Evolutionary conservation across 768 basidiomycete genomes (phyloP).

Genomic region (Paxillus ammoniavirescens): DNA sequence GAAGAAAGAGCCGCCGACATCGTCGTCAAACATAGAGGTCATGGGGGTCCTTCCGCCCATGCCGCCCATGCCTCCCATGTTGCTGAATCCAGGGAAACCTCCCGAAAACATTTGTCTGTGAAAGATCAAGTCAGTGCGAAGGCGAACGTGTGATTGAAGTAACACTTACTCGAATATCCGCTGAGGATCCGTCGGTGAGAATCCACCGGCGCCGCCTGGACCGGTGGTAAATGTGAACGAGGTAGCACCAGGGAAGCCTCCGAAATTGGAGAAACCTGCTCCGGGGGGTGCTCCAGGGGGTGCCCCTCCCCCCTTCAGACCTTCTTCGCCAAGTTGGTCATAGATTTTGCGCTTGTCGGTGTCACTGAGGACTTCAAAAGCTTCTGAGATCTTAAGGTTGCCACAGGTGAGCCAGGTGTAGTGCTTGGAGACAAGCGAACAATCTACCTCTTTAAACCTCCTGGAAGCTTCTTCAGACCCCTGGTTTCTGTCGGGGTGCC

Average conservation of each 20-base stretch:
- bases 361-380: constrained; percentile 93
- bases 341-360: constrained; percentile 81
- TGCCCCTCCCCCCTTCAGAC: constrained; percentile 70
- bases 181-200: constrained; percentile 77
- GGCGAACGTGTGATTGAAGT: not conserved
- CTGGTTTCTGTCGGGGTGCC: constrained; percentile 91
- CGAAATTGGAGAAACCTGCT: constrained; percentile 42
- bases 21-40: constrained; percentile 36
- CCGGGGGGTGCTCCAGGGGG: constrained; percentile 40
- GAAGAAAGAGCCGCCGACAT: constrained; percentile 39
- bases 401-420: not conserved
- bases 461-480: constrained; percentile 82
- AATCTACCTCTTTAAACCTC: constrained; percentile 87
- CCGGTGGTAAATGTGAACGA: constrained; percentile 59
- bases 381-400: constrained; percentile 74
- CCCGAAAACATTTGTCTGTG: constrained; percentile 58
- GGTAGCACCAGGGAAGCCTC: constrained; percentile 46
- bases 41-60: constrained; percentile 33
- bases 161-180: constrained; percentile 82
- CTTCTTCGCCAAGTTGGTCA: constrained; percentile 95
- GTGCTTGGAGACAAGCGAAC: too few relatives aligned
- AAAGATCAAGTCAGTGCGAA: constrained; percentile 3
- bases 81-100: constrained; percentile 33
- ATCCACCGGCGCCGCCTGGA: constrained; percentile 48
- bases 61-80: constrained; percentile 33